phyloP scores from a whole-genome alignment of 2,329 filamentous ascomycete species.

The Xylariales sp. region DNA sequence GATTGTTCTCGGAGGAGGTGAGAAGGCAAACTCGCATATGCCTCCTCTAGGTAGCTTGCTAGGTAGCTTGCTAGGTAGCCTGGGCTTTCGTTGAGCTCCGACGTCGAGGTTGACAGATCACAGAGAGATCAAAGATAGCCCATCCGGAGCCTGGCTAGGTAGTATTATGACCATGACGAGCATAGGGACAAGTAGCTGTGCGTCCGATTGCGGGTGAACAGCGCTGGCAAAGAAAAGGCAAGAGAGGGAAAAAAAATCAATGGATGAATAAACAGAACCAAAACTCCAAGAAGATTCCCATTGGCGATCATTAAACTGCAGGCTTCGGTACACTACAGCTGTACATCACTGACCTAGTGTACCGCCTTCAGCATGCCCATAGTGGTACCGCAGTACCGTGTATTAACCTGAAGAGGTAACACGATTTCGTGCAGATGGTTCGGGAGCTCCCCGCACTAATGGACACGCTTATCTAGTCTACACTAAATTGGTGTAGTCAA shows the following conservation, averaged over 20 bases:
- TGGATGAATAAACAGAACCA: background rate
- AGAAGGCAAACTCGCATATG: background rate
- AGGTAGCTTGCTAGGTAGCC: slow-evolving; percentile 13
- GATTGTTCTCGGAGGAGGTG: background rate
- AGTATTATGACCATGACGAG: slow-evolving; percentile 25
- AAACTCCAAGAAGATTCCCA: too few species aligned
- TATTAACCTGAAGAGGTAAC: slow-evolving; percentile 41
- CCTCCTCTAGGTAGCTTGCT: slow-evolving; percentile 1
- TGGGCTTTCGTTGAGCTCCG: background rate
- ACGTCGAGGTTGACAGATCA: slow-evolving; percentile 13
- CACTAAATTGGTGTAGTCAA: slow-evolving; percentile 20
- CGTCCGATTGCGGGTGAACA: slow-evolving; percentile 34
- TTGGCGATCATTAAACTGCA: background rate
- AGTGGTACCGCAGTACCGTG: slow-evolving; percentile 25
- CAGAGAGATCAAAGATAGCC: background rate
- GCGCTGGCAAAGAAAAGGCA: background rate
- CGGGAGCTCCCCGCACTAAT: slow-evolving; percentile 45
- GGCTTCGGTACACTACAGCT: slow-evolving; percentile 8
- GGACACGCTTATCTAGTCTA: slow-evolving; percentile 34
- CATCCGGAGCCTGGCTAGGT: background rate
- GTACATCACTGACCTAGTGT: background rate
- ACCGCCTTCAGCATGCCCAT: background rate
- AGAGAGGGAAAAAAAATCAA: background rate
- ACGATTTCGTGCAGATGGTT: slow-evolving; percentile 41
- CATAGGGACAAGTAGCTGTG: slow-evolving; percentile 27